A percentile compares a stretch with the other conserved stretches of the same genome.
phyloP scores from a whole-genome alignment of 1,139 yeast species.

The Protomyces pachydermus region DNA sequence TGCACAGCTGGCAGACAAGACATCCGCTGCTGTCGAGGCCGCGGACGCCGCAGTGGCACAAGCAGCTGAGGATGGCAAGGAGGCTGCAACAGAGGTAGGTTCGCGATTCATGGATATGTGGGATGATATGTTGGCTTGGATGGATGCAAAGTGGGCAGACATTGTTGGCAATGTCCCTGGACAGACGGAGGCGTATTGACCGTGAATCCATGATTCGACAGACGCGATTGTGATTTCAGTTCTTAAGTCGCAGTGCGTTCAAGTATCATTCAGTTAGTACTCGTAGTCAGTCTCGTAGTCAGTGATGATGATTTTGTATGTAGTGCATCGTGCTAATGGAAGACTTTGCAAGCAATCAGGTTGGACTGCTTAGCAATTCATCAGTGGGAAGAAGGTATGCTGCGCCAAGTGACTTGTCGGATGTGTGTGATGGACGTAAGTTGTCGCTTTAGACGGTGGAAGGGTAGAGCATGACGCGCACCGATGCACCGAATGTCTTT shows the following conservation, averaged over 20 bases:
- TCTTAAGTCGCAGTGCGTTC: not conserved
- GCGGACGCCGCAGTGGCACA: constrained; percentile 5
- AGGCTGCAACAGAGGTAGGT: not conserved
- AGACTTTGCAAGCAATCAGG: not conserved
- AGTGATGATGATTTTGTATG: not conserved
- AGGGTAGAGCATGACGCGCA: constrained; percentile 95
- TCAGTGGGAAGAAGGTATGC: not conserved
- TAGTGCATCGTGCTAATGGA: not conserved
- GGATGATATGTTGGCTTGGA: constrained; percentile 11
- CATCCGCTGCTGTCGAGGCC: constrained; percentile 1
- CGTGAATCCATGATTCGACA: not conserved
- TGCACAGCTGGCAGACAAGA: constrained; percentile 9
- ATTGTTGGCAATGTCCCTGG: constrained; percentile 5
- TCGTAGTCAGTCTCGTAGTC: not conserved
- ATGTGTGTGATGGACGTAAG: not conserved
- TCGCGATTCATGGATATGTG: not conserved
- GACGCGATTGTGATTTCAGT: not conserved
- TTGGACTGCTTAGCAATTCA: not conserved
- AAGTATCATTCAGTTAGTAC: not conserved
- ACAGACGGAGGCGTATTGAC: not conserved
- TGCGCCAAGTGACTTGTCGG: not conserved
- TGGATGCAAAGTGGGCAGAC: constrained; percentile 15
- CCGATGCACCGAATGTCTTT: constrained; percentile 99
- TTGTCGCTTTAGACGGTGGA: constrained; percentile 79
- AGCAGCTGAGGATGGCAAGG: constrained; percentile 6